These are phyloP conservation scores for Hypsizygus marmoreus DNA, from an alignment of 768 basidiomycete genomes.

Conservation along the genomic window DNA sequence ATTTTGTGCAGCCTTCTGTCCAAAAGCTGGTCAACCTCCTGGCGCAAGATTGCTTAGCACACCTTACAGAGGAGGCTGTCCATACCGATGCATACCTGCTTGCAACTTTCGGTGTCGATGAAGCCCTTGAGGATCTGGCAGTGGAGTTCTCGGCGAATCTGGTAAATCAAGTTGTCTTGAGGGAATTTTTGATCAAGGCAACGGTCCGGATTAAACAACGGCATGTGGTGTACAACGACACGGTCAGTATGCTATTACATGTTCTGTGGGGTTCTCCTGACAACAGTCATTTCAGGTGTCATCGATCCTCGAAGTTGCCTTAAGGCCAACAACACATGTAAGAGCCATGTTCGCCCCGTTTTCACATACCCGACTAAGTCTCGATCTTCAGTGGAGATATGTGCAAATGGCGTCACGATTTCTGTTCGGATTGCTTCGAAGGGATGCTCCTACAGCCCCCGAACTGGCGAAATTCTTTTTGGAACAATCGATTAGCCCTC, in stretches of 20 bases:
- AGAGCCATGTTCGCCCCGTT: conserved; percentile 26
- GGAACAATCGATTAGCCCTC: conserved; percentile 66
- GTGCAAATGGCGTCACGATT: conserved; percentile 70
- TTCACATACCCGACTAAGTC: conserved; percentile 12
- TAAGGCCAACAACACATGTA: conserved; percentile 71
- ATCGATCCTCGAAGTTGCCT: conserved; percentile 61
- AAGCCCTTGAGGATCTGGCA: conserved; percentile 49
- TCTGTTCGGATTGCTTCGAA: conserved; percentile 59
- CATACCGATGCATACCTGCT: conserved; percentile 64
- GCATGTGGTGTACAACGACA: conserved; percentile 46
- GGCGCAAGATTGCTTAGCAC: conserved; percentile 60
- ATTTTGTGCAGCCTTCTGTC: conserved; percentile 72
- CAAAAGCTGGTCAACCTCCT: conserved; percentile 68
- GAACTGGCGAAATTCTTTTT: conserved; percentile 65
- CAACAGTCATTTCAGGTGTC: conserved; percentile 45
- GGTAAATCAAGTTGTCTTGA: conserved; percentile 44
- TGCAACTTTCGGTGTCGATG: conserved; percentile 46
- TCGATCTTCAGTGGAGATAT: conserved; percentile 72
- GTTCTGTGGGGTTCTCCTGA: conserved; percentile 10
- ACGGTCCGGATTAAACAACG: conserved; percentile 44
- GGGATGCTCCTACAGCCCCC: conserved; percentile 57
- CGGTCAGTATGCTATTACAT: conserved; percentile 38
- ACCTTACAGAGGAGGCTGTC: conserved; percentile 65
- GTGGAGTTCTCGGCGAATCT: conserved; percentile 49
- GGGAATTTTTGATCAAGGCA: conserved; percentile 44